Conservation (phyloP, 768 basidiomycete species). For the Suillus americanus region DNA sequence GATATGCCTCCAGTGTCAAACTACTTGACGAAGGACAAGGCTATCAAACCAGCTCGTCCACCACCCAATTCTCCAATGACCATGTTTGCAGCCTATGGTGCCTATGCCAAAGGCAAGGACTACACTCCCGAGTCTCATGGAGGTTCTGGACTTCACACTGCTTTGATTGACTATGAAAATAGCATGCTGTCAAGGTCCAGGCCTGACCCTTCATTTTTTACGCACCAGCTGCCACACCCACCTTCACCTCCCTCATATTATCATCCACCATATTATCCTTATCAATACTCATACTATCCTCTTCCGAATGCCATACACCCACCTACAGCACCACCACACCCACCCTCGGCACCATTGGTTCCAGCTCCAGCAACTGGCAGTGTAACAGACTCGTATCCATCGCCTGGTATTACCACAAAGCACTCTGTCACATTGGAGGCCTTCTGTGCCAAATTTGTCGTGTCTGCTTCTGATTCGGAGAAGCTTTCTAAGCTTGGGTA, state of each 20-base stretch:
- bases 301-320: background rate
- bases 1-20: background rate
- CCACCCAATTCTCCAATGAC: background rate
- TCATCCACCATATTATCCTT: background rate
- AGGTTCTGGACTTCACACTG: no score
- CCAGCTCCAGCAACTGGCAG: no score
- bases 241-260: background rate
- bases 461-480: background rate
- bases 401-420: background rate
- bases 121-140: background rate
- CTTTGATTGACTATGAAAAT: background rate
- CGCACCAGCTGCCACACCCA: background rate
- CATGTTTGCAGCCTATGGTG: background rate
- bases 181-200: background rate
- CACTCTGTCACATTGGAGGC: background rate
- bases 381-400: background rate
- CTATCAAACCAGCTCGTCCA: conserved; percentile 1
- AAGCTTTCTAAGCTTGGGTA: conserved; percentile 6
- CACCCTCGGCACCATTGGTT: background rate
- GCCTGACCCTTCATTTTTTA: background rate
- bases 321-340: background rate
- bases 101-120: background rate
- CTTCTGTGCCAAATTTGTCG: background rate
- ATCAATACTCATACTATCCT: background rate
- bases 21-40: background rate